Base-by-base conservation (phyloP, 306 rosid genomes). In the Vachellia collinsii region DNA sequence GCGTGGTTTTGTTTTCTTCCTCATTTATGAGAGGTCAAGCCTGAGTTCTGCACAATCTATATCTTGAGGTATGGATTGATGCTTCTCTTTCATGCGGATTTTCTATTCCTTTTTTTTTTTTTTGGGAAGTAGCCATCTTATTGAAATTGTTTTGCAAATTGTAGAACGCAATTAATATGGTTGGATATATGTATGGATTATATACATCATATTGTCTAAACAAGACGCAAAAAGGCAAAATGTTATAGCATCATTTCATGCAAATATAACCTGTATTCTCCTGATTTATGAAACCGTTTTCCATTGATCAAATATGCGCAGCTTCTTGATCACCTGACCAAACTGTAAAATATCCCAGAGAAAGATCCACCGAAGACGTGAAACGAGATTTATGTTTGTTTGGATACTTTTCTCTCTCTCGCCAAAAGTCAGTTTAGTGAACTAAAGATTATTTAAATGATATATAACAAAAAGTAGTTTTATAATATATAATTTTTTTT, bases 281-380 rank as follows among this genome's bases (percentile, higher is more conserved):
- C 36, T 82, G 48, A 53, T 72, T 74, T 72, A 93, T 62, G 10
- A 62, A 12, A 34, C n/a, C 41, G 68, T 13, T n/a, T 62, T 34
- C 34, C 41, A 29, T 58, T 23, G 11, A 22, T 23, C 65, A 59
- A 29, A 11, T 23, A 11, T 23, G 37, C 22, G 37, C 11, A 23
- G 65, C 23, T 25, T 23, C 36, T 10, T 10, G 37, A 59, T 9
- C 34, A 9, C 14, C 16, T 10, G 36, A 6, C 64, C 64, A 22
- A 75, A 88, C 19, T 7, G 78, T 36, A 81, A 92, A 88, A 73
- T 91, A 91, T 54, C 91, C 95, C 22, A 91, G 9, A 82, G 88
- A 89, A 72, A 91, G 3, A 62, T 25, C 41, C 38, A 59, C 68
- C 42, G 8, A 16, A 36, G 38, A 34, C 17, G 17, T 11, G 66